Conservation (phyloP, 257 asterid genomes). For the Solanum ossicruentum region DNA sequence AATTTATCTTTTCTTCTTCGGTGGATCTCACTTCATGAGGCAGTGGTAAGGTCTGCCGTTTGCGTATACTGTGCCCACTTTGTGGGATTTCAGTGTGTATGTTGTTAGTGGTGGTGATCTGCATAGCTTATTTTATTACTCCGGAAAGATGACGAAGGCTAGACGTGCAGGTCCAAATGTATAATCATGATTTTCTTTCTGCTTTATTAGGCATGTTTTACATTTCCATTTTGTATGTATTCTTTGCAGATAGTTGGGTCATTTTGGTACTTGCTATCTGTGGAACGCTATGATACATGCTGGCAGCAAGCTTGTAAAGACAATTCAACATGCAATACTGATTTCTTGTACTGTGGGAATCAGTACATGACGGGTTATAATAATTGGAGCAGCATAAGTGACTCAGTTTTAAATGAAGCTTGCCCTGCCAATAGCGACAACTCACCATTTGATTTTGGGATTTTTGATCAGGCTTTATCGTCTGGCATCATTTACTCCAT, state of each 20-base stretch:
- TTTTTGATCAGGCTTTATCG: conserved; percentile 73
- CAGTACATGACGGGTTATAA: conserved; percentile 32
- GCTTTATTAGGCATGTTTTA: background rate
- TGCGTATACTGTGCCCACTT: no score
- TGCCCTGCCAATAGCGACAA: conserved; percentile 54
- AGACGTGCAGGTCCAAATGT: background rate
- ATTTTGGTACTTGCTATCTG: conserved; percentile 93
- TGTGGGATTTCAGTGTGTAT: no score
- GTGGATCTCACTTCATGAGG: background rate
- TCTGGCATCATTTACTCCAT: conserved; percentile 66
- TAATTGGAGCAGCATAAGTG: conserved; percentile 53
- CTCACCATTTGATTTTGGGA: conserved; percentile 85
- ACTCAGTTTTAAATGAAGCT: conserved; percentile 25
- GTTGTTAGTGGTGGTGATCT: background rate
- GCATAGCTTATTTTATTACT: background rate
- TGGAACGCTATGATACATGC: conserved; percentile 89
- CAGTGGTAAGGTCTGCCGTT: no score
- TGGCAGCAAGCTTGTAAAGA: conserved; percentile 81
- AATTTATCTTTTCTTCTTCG: background rate
- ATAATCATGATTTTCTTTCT: background rate
- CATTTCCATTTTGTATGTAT: background rate
- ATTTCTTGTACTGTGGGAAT: conserved; percentile 86
- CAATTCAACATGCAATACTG: conserved; percentile 31
- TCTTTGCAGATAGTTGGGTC: conserved; percentile 91
- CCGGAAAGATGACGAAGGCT: background rate